Percentiles rank a stretch among this genome's conserved stretches.
Evolutionary conservation across 257 asterid genomes (phyloP).

Genomic region (Gardenia jasminoides): DNA sequence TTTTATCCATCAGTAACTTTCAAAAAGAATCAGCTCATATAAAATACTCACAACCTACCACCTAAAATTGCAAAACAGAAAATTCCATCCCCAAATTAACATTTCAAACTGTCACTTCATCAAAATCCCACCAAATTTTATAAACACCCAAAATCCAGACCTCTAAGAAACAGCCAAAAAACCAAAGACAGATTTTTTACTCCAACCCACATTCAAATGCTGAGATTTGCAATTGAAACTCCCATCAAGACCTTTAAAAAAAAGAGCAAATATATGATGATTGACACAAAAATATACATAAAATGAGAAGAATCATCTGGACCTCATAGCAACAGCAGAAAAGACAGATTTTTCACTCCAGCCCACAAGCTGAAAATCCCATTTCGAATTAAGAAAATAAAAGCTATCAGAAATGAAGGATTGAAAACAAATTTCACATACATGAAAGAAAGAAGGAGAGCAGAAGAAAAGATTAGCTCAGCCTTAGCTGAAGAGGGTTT

Average conservation of each 20-base stretch:
- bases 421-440: not conserved
- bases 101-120: not conserved
- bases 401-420: not conserved
- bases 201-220: not conserved
- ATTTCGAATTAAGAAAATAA: not conserved
- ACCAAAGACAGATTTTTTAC: no score
- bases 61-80: not conserved
- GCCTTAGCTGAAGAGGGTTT: slow-evolving; percentile 10
- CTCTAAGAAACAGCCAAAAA: not conserved
- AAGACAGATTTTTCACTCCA: not conserved
- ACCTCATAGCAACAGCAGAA: not conserved
- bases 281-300: not conserved
- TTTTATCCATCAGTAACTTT: not conserved
- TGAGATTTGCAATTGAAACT: not conserved
- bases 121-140: not conserved
- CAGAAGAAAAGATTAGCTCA: not conserved
- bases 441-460: not conserved
- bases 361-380: not conserved
- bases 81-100: not conserved
- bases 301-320: not conserved
- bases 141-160: not conserved
- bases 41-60: not conserved
- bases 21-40: no score
- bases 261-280: not conserved
- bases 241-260: not conserved